Conservation (phyloP, 108 stramenopile species). For the Bacterosira constricta region DNA sequence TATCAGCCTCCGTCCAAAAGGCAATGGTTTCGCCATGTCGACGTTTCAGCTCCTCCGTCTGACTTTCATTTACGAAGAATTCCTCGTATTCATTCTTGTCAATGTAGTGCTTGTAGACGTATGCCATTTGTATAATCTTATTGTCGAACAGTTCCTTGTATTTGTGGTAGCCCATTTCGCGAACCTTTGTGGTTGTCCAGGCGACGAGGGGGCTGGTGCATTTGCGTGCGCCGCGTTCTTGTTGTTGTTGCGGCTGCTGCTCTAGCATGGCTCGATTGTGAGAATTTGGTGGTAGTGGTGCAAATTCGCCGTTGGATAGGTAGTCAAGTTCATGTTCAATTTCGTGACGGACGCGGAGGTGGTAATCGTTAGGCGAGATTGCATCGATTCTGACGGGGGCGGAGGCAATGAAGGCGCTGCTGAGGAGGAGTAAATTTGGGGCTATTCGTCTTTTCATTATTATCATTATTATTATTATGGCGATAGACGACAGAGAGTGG, state of each 20-base stretch:
- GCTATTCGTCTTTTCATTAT: no score
- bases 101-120: slow-evolving; percentile 35
- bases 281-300: neutral
- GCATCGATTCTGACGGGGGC: no score
- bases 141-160: slow-evolving; percentile 24
- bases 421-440: no score
- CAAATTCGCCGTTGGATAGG: neutral
- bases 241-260: no score
- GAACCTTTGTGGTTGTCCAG: slow-evolving; percentile 13
- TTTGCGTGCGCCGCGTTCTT: no score
- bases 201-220: slow-evolving; percentile 17
- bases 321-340: neutral
- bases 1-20: slow-evolving; percentile 25
- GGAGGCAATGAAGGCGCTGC: no score
- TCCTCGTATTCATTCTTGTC: slow-evolving; percentile 23
- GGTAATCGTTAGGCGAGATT: neutral
- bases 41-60: slow-evolving; percentile 5
- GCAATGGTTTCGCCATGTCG: slow-evolving; percentile 15
- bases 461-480: no score
- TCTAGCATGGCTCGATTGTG: no score
- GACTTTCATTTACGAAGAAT: slow-evolving; percentile 21
- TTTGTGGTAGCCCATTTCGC: slow-evolving; percentile 15
- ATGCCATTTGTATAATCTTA: slow-evolving; percentile 20
- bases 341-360: neutral
- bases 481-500: no score